Evolutionary conservation across 164 flowering plant species (phyloP), one percentile per base, ranked within the genome.

Genomic region (Aristolochia fimbriata): DNA sequence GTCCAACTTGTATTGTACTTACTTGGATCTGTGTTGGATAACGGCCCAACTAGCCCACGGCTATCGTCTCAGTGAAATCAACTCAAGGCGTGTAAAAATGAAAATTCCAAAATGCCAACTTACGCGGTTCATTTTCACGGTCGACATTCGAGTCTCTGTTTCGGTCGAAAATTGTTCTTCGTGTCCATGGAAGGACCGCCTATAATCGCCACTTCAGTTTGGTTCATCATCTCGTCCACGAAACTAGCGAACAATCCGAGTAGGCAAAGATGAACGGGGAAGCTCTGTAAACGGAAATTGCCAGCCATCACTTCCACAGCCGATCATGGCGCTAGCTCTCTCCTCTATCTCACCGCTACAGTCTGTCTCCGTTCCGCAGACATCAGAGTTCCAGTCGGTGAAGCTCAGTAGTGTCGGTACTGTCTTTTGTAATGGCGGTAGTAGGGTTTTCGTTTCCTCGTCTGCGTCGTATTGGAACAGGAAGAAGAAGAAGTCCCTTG

Each of bases 401-500:
- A 23, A 17, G 2, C 17, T 20, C 56, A 11, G 23, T 23, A 30
- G 50, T 33, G 27, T 21, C 0, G 70, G 73, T 24, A 73, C 82
- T n/a, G 55, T 67, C 30, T 74, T 83, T 64, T 53, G 67, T 30
- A 59, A 59, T 25, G 75, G 80, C 30, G 75, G 80, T 20, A 60
- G 72, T 43, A 57, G 59, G 21, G 65, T 71, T 64, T 61, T 59
- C 45, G 68, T 60, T 17, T 47, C 74, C 13, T 60, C 71, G 31
- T 37, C 52, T 15, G 20, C 60, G 20, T 60, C 65, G n/a, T 62
- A 49, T 23, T 30, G 47, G 23, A 55, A 22, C 33, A 64, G 10
- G 51, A 62, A 49, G 55, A 58, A 53, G 23, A 51, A 13, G 57
- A 10, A 43, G 25, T 50, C 41, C 23, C 52, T 60, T 0, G 58